Evolutionary conservation across 257 asterid genomes (phyloP).

Genomic region (Phtheirospermum japonicum): DNA sequence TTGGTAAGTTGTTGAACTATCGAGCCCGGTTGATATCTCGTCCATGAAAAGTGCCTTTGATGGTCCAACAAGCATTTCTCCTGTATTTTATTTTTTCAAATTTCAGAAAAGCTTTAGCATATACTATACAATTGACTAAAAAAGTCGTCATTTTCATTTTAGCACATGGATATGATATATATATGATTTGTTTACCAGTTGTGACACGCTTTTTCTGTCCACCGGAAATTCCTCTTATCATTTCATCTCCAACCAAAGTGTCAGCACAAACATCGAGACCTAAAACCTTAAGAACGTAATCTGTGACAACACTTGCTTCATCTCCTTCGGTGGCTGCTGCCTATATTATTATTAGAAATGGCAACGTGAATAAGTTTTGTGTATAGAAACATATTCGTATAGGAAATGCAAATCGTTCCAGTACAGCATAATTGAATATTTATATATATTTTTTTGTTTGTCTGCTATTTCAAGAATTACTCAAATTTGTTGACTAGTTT

Average conservation of each 20-base stretch:
- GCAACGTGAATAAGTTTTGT: not conserved
- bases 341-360: conserved; percentile 27
- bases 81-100: conserved; percentile 27
- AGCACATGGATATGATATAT: too few species aligned
- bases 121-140: not conserved
- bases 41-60: conserved; percentile 82
- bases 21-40: conserved; percentile 90
- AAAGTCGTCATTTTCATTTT: not conserved
- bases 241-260: conserved; percentile 69
- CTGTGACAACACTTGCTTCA: conserved; percentile 61
- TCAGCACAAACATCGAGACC: conserved; percentile 84
- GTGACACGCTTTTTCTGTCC: conserved; percentile 74
- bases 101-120: not conserved
- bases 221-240: conserved; percentile 77
- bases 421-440: too few species aligned
- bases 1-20: conserved; percentile 74
- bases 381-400: too few species aligned
- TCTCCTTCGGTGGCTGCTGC: conserved; percentile 71
- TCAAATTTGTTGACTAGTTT: too few species aligned
- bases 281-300: conserved; percentile 72
- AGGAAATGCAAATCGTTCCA: too few species aligned
- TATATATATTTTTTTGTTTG: too few species aligned
- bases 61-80: conserved; percentile 86
- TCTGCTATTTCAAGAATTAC: too few species aligned
- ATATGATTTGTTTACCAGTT: conserved; percentile 42